These are phyloP conservation scores for Hevea brasiliensis DNA, from an alignment of 345 rosid species.

Conservation along the genomic window DNA sequence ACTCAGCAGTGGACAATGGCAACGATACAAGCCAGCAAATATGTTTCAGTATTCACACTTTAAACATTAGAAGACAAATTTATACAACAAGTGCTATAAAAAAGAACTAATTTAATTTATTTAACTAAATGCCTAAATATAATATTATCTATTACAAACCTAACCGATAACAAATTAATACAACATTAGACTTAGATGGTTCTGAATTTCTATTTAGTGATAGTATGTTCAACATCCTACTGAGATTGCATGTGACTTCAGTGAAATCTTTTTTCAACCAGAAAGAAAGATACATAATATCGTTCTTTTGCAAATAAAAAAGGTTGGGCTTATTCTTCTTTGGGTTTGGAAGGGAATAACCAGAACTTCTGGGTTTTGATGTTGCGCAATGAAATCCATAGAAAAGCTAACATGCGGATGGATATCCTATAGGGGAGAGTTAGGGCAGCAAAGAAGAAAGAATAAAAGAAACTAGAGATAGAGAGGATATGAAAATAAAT, in stretches of 20 bases:
- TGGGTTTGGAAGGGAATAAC: neutral
- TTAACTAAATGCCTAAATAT: too few relatives aligned
- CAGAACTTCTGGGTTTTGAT: conserved; percentile 2
- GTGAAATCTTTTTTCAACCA: conserved; percentile 22
- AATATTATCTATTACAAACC: too few relatives aligned
- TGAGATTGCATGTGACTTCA: conserved; percentile 39
- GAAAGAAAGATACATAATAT: conserved; percentile 25
- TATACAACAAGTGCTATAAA: too few relatives aligned
- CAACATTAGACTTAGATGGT: too few relatives aligned
- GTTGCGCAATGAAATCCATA: conserved; percentile 9
- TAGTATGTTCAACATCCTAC: conserved; percentile 33
- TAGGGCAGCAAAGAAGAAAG: conserved; percentile 11
- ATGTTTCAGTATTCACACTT: too few relatives aligned
- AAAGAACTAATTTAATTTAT: too few relatives aligned
- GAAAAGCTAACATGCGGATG: conserved; percentile 13
- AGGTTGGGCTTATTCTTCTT: neutral
- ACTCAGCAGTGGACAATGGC: too few relatives aligned
- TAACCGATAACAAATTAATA: too few relatives aligned
- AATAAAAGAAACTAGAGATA: too few relatives aligned
- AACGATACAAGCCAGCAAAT: too few relatives aligned
- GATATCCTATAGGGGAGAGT: conserved; percentile 21
- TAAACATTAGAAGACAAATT: too few relatives aligned
- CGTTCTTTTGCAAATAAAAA: conserved; percentile 35
- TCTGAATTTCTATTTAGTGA: conserved; percentile 39
- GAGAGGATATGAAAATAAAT: too few relatives aligned